These are phyloP conservation scores for Tilletia caries DNA, from an alignment of 1,284 basidiomycete genomes.

Conservation along the genomic window DNA sequence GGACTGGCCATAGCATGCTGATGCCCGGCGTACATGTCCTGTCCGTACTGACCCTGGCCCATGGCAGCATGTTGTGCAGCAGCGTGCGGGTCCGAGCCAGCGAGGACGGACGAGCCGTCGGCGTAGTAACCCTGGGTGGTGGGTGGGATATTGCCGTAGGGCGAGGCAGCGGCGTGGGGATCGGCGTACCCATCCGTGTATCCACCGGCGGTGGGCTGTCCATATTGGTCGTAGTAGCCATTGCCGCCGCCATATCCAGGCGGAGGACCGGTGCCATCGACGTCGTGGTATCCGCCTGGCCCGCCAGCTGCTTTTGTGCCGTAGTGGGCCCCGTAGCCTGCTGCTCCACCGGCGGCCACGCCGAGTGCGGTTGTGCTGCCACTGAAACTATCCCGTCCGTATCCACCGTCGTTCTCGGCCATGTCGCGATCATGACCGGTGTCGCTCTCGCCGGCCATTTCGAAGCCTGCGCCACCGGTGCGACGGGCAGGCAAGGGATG, in stretches of 20 bases:
- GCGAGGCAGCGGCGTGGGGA: background rate
- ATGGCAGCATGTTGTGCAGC: too few species aligned
- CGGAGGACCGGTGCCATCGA: background rate
- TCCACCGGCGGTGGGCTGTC: background rate
- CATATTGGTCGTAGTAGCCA: conserved; percentile 20
- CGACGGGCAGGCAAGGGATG: conserved; percentile 47
- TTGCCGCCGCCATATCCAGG: background rate
- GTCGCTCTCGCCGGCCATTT: conserved; percentile 44
- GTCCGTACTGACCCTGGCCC: background rate
- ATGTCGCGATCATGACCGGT: conserved; percentile 12
- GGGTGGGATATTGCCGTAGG: background rate
- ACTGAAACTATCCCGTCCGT: conserved; percentile 30
- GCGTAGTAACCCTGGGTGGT: background rate
- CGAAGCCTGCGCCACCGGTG: conserved; percentile 50
- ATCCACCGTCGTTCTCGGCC: conserved; percentile 21
- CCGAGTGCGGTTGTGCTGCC: conserved; percentile 30
- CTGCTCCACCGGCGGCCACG: conserved; percentile 18
- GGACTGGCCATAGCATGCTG: conserved; percentile 1
- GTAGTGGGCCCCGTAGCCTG: conserved; percentile 3
- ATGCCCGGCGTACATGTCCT: conserved; percentile 7
- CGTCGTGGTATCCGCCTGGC: conserved; percentile 7
- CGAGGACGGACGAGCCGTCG: background rate
- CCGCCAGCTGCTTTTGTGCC: background rate
- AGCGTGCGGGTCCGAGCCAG: background rate
- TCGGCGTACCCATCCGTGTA: background rate